These are phyloP conservation scores for Chaetomium sp. DNA, from an alignment of 2,329 filamentous ascomycete genomes.

Conservation along the genomic window DNA sequence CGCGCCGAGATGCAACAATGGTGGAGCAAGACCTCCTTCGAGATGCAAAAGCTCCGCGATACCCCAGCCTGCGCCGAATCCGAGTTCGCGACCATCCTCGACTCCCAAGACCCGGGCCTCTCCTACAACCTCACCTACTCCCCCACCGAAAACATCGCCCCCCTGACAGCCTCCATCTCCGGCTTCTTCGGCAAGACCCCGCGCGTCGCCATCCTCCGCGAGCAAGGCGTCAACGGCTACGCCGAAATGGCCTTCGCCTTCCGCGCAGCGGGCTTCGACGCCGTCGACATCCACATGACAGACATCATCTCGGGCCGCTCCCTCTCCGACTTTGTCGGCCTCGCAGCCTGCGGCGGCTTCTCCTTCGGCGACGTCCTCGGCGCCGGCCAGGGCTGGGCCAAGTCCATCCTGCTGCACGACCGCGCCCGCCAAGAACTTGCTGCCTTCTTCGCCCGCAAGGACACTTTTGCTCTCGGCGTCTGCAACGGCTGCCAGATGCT, in stretches of 20 bases:
- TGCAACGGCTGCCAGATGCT: conserved; percentile 99
- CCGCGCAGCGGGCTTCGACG: conserved; percentile 80
- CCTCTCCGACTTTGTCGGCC: conserved; percentile 74
- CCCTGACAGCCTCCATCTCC: conserved; percentile 57
- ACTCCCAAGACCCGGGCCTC: conserved; percentile 74
- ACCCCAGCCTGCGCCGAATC: conserved; percentile 80
- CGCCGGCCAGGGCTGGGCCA: conserved; percentile 94
- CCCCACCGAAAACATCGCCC: conserved; percentile 69
- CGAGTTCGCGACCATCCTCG: conserved; percentile 69
- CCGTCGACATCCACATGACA: conserved; percentile 94
- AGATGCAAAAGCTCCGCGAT: conserved; percentile 86
- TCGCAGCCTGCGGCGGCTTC: conserved; percentile 95
- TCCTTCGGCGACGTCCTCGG: conserved; percentile 84
- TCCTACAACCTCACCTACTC: conserved; percentile 77
- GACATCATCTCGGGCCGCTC: conserved; percentile 77
- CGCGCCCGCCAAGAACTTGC: conserved; percentile 71
- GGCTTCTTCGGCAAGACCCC: conserved; percentile 52
- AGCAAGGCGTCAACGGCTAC: conserved; percentile 92
- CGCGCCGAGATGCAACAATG: conserved; percentile 73
- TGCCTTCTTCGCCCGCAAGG: conserved; percentile 75
- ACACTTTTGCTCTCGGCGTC: conserved; percentile 89
- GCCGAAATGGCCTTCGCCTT: conserved; percentile 99
- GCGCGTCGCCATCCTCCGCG: conserved; percentile 84
- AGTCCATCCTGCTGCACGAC: conserved; percentile 81
- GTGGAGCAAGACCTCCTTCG: conserved; percentile 83